These are phyloP conservation scores for Leptosphaerulina australis DNA, from an alignment of 2,329 filamentous ascomycete species.

Conservation along the genomic window DNA sequence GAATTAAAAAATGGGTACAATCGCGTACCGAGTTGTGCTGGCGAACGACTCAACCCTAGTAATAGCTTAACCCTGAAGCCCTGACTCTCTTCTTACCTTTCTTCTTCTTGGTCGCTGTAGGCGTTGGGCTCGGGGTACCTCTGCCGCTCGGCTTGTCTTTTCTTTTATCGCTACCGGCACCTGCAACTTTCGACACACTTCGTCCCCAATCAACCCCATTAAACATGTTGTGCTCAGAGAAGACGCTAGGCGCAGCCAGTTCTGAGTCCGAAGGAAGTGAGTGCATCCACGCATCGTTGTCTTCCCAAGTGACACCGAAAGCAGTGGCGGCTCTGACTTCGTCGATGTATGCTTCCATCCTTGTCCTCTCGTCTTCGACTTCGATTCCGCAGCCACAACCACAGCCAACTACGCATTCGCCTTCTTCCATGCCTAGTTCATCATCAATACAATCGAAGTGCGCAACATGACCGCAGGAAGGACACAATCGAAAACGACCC, in stretches of 20 bases:
- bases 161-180: constrained; percentile 13
- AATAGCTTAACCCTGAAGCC: constrained; percentile 39
- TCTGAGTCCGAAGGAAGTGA: constrained; percentile 24
- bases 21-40: background rate
- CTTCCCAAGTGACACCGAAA: constrained; percentile 36
- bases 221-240: constrained; percentile 22
- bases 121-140: constrained; percentile 19
- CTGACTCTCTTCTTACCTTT: constrained; percentile 35
- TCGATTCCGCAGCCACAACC: constrained; percentile 40
- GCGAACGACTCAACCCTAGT: constrained; percentile 16
- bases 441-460: constrained; percentile 47
- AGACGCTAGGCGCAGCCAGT: constrained; percentile 26
- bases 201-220: constrained; percentile 28
- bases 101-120: constrained; percentile 26
- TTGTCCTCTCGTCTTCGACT: constrained; percentile 31
- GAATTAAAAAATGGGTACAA: background rate
- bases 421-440: constrained; percentile 31
- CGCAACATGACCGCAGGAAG: constrained; percentile 45
- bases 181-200: constrained; percentile 23
- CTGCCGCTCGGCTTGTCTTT: constrained; percentile 21
- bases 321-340: constrained; percentile 35
- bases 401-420: constrained; percentile 41
- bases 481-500: constrained; percentile 46
- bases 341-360: constrained; percentile 40
- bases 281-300: constrained; percentile 33